Evolutionary conservation across 2,329 filamentous ascomycete genomes (phyloP), one percentile per base, ranked within the genome.

Genomic region (Aspergillus pseudoglaucus): DNA sequence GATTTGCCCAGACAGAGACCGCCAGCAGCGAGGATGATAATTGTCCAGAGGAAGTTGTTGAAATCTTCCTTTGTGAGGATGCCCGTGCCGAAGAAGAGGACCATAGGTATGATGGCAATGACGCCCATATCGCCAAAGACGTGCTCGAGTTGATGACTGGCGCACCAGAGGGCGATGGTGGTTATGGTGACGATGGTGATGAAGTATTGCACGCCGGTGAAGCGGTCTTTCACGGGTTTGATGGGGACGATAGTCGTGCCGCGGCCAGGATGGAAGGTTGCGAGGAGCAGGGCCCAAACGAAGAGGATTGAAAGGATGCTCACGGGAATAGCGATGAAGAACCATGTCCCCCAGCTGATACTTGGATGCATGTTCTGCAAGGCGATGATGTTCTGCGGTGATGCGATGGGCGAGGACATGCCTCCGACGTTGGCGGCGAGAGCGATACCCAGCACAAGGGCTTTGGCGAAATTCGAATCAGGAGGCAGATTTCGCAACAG

Each of bases 11-110:
- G 82, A 1, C 90, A 90, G 30, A 98, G 74, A 6, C 93, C 93
- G 42, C 93, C 93, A 0, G 93, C 91, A 0, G 93, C 93, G 17
- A 98, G 84, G 61, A 98, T 97, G 70, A 98, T 96, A 69, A 98
- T 98, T 17, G 94, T 98, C 93, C 93, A 98, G 35, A 96, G 85
- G 69, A 98, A 98, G 69, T 98, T 98, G 76, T 98, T 98, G 67
- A 98, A 98, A 71, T 98, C 93, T 70, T 97, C 93, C 71, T 97
- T 98, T 43, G 90, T 97, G 27, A 98, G 77, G 56, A 97, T 91
- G 9, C 93, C 93, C 2, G 90, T 90, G 47, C 93, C 93, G 60
- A 98, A 98, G 78, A 98, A 98, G 38, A 96, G 77, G 3, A 95
- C 87, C 45, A 98, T 85, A 5, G 93, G 93, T 51, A 98, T 89